Evolutionary conservation across 208 protist genomes (phyloP), one percentile per base, ranked within the genome.

Genomic region (Trypanosoma theileri): DNA sequence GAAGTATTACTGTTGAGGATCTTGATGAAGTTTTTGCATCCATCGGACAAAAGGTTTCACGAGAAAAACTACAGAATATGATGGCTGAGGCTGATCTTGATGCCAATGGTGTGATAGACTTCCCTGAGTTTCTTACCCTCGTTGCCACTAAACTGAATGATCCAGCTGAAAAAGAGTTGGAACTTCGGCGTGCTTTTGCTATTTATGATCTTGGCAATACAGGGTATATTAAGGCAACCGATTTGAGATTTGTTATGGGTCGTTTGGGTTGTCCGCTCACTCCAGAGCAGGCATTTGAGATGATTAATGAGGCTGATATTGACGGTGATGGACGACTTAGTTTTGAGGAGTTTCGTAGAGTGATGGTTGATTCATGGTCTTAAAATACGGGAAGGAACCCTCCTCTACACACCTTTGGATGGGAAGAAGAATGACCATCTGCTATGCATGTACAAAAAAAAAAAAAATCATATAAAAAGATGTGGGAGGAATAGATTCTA

Each of bases 11-110:
- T 0, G 95, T 98, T 6, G 98, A 99, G 42, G 99, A 99, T 83
- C 82, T 99, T 4, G 98, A 96, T 61, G 98, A 98, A 21, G 98
- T 99, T 12, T 99, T 99, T 96, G 85, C 96, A 28, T 98, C 98
- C 13, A 92, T 99, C 21, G 98, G 98, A 4, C 95, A 99, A 73
- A 98, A 98, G 63, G 93, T 98, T 41, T 82, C 81, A 1, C 71
- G 69, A 50, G 88, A 93, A 48, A 98, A 99, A 74, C 79, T 99
- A 42, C 82, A 98, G 59, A 79, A 91, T 44, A 99, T 99, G 91
- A 92, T 99, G 56, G 89, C 92, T 31, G 97, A 99, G 62, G 97
- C 98, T 0, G 98, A 99, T 80, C 74, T 97, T 8, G 98, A 99
- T 70, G 94, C 93, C 22, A 98, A 98, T 84, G 98, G 98, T 40